Evolutionary conservation across 805 yeast genomes (phyloP), one percentile per base, ranked within the genome.

Genomic region (Pichia membranifaciens): DNA sequence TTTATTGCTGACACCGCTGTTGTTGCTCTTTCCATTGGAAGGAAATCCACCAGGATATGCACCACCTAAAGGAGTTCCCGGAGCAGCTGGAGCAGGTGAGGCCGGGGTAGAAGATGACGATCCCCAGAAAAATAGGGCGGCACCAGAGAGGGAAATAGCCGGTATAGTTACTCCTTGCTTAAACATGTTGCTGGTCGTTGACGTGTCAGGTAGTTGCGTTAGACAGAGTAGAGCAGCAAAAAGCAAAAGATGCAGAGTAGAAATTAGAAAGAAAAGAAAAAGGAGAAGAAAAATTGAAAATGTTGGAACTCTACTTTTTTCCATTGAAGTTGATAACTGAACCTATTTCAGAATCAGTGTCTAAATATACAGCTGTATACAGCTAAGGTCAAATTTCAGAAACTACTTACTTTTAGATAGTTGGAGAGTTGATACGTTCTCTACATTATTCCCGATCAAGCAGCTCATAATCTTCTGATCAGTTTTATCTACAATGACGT

Each of bases 71-170:
- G 43, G 43, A 4, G 32, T 20, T 25, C 48, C 43, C 12, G 51
- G 49, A 32, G 52, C 52, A 25, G 29, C 7, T 1, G 61, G 51
- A 1, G 48, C 37, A 13, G 60, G 48, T 22, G 55, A 40, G 8
- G 53, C 34, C n/a, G 56, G 50, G 8, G 58, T 18, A 10, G 60
- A 47, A 7, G 56, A 33, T n/a, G 53, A 44, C 15, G 57, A 39
- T n/a, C 63, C 65, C 60, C 64, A 61, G 41, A 62, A 63, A 36
- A 49, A 62, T 2, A 57, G 50, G 1, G 62, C 63, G 4, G 64
- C 58, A 3, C 59, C 51, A 3, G 54, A 58, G 2, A 62, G 29
- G 1, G 66, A 47, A 5, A 57, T 16, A 12, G 54, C 51, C 2
- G 64, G 56, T 9, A 52, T 21, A 1, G 50, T 38, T 22, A 51